Base-by-base conservation (phyloP, 1,284 basidiomycete species). In the Chiua sp. region DNA sequence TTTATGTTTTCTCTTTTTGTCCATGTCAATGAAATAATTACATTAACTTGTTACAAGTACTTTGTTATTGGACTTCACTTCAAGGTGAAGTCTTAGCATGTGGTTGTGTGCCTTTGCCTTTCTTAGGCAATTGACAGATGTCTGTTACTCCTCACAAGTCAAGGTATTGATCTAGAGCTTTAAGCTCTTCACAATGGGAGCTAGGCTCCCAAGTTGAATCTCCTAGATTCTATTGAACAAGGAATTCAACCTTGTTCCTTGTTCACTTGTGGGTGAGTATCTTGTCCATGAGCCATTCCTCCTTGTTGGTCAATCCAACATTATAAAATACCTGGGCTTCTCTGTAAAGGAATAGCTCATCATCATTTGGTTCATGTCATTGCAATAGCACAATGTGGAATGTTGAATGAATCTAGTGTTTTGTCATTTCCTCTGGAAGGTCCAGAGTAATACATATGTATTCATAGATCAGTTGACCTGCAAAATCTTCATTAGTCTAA, bases 111-210 rank as follows among this genome's bases (percentile, higher is more conserved):
- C 30, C 30, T 32, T 32, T 32, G 30, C 30, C 30, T 10, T 32
- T 32, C 30, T 32, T 32, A 13, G 15, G 35, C 35, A 35, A 35
- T 35, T 35, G 35, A 15, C 15, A 15, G 10, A 35, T 35, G 4
- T 15, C 15, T 35, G 10, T 11, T 11, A 35, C 15, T 11, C 53
- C 52, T 30, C 56, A 47, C 1, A 58, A 15, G 12, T 55, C n/a
- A 10, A 58, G 52, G 37, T 58, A 58, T 13, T 47, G 32, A 4
- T 55, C 51, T 3, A 55, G 22, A 30, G 50, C 51, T 33, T 58
- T 20, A 6, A 55, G 47, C 7, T 55, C 47, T 1, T 35, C 8
- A 15, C 33, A 58, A 7, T 48, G 22, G n/a, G 47, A 22, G 23
- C 23, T 18, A 18, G 47, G 37, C 32, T 58, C 47, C 48, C 28